A percentile compares a stretch with the other conserved stretches of the same genome.
Evolutionary conservation across 352 stramenopile species (phyloP).

Genomic region (Hyaloperonospora arabidopsidis): DNA sequence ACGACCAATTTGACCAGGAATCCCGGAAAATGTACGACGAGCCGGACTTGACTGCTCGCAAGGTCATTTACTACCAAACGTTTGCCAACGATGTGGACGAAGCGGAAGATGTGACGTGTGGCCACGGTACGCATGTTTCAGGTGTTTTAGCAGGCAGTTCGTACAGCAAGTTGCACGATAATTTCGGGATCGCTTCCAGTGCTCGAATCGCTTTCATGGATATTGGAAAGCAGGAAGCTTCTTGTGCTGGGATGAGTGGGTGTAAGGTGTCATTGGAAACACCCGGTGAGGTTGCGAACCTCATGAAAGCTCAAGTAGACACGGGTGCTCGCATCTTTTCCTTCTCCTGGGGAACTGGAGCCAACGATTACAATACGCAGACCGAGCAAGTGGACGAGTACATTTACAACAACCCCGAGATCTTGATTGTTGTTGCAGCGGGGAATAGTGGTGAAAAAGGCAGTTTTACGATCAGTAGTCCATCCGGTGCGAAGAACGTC

Average conservation of each 20-base stretch:
- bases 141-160: conserved; percentile 71
- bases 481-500: conserved; percentile 77
- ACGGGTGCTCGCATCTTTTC: conserved; percentile 56
- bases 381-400: conserved; percentile 55
- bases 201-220: conserved; percentile 86
- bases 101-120: conserved; percentile 49
- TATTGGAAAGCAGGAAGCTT: conserved; percentile 51
- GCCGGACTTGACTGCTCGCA: conserved; percentile 46
- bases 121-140: conserved; percentile 85
- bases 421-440: conserved; percentile 73
- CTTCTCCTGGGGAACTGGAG: conserved; percentile 60
- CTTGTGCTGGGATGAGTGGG: conserved; percentile 32
- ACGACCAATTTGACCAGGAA: conserved; percentile 71
- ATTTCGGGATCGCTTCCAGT: conserved; percentile 68
- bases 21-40: conserved; percentile 48
- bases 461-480: conserved; percentile 47
- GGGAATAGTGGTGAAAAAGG: conserved; percentile 77
- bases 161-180: conserved; percentile 23
- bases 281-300: conserved; percentile 32
- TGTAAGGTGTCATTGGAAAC: conserved; percentile 42
- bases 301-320: conserved; percentile 53
- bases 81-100: conserved; percentile 70
- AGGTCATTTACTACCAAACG: conserved; percentile 78
- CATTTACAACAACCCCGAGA: conserved; percentile 70
- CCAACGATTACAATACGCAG: conserved; percentile 57